These are phyloP conservation scores for Gaultheria prostrata DNA, from an alignment of 148 eudicot genomes.

Conservation along the genomic window DNA sequence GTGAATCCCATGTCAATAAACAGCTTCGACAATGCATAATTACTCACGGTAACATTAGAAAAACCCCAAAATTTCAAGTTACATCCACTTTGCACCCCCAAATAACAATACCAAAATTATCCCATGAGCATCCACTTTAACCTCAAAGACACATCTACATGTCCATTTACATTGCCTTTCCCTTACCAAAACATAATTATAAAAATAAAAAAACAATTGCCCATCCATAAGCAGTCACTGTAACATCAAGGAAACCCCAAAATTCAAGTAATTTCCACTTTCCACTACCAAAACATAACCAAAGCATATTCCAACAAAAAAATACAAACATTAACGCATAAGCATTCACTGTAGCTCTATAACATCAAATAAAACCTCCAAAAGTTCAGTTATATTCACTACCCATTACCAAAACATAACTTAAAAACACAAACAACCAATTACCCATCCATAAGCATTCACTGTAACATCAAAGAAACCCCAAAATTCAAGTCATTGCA, in stretches of 20 bases:
- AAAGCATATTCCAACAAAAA: slow-evolving; percentile 14
- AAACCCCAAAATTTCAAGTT: not conserved
- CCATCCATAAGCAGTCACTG: too few species aligned
- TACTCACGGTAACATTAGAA: not conserved
- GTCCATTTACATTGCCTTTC: too few species aligned
- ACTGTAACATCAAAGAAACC: slow-evolving; percentile 20
- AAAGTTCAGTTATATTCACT: not conserved
- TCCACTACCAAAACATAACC: not conserved
- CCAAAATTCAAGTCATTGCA: slow-evolving; percentile 16
- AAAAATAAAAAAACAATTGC: too few species aligned
- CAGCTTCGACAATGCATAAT: not conserved
- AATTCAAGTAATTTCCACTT: too few species aligned
- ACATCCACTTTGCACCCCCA: slow-evolving; percentile 13
- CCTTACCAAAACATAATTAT: too few species aligned
- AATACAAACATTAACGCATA: slow-evolving; percentile 6
- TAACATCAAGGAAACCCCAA: too few species aligned
- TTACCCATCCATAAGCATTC: not conserved
- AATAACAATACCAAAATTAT: not conserved
- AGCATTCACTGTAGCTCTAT: not conserved
- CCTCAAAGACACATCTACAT: not conserved
- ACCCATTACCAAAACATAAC: not conserved
- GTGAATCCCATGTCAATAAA: not conserved
- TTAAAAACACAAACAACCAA: not conserved
- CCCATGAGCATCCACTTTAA: not conserved
- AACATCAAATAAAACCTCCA: not conserved